Conservation (phyloP, 148 eudicot genomes). For the Linanthus parryae region DNA sequence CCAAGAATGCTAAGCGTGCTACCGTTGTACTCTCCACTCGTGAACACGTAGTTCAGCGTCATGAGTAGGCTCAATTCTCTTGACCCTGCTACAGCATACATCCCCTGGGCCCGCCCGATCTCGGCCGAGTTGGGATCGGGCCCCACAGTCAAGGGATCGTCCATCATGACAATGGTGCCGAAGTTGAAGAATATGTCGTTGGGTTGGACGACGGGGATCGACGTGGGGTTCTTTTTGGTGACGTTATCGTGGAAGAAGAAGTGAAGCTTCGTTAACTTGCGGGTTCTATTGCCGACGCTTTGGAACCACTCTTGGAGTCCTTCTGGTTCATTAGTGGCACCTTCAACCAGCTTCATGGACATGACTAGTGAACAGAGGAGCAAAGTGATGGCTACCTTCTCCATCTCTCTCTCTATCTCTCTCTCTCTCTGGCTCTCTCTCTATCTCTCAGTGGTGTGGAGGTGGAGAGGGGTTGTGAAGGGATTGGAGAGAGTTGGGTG, state of each 20-base stretch:
- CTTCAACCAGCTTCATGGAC: too few relatives aligned
- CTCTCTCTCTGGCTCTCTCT: too few relatives aligned
- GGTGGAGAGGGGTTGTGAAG: too few relatives aligned
- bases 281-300: too few relatives aligned
- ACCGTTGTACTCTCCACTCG: constrained; percentile 3
- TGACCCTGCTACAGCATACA: constrained; percentile 6
- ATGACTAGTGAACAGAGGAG: too few relatives aligned
- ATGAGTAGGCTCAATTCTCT: not conserved
- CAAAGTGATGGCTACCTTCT: too few relatives aligned
- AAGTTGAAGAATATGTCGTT: not conserved
- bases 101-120: constrained; percentile 8
- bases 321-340: too few relatives aligned
- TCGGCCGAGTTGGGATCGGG: constrained; percentile 1
- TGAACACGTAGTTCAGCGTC: constrained; percentile 7
- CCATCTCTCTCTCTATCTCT: too few relatives aligned
- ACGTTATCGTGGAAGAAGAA: constrained; percentile 10
- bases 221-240: constrained; percentile 1
- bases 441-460: too few relatives aligned
- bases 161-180: constrained; percentile 5
- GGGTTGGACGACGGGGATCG: constrained; percentile 1
- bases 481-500: too few relatives aligned
- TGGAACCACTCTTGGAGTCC: too few relatives aligned
- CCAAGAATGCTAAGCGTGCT: constrained; percentile 7
- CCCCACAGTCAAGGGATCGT: constrained; percentile 1
- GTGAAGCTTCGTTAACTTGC: constrained; percentile 9